Evolutionary conservation across 345 rosid species (phyloP), one percentile per base, ranked within the genome.

Genomic region (Turnera subulata): DNA sequence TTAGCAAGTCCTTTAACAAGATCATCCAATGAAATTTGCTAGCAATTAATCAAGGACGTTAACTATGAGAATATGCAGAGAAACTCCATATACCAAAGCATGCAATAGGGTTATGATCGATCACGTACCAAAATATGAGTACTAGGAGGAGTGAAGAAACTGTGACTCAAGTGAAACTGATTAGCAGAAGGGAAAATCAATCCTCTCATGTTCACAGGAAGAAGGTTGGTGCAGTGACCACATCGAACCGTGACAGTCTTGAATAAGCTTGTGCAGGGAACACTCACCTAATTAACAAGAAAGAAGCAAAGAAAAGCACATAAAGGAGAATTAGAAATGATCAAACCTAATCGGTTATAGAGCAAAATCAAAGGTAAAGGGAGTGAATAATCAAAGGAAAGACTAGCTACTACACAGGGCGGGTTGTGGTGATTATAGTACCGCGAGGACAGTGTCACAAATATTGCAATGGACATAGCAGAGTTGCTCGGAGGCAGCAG

Each of bases 381-480:
- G 35, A 29, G 8, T 11, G 20, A 19, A 15, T 13, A 13, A 49
- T 12, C 13, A 11, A 9, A 3, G 35, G 35, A 29, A 5, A 35
- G 17, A 45, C 9, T n/a, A 4, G 23, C 1, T n/a, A 48, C n/a
- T 29, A 29, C 35, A 29, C 35, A 29, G 35, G 35, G 8, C 5
- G 4, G 8, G 5, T 29, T 3, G 5, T 29, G 35, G 35, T 8
- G 8, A 29, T 29, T 4, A 17, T 18, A 53, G 24, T 84, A 94
- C 97, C 72, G 95, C 96, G 53, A 94, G 95, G 62, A 94, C 81
- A 53, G 95, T 94, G 71, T 88, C 80, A n/a, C 99, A 94, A 55
- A 77, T 80, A 83, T 82, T 85, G 91, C 99, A 90, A 60, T 82
- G 97, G 88, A 94, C 96, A 62, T 94, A 94, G 69, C 97, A 88